Base-by-base conservation (phyloP, 108 stramenopile genomes). In the Epipyxis sp. region DNA sequence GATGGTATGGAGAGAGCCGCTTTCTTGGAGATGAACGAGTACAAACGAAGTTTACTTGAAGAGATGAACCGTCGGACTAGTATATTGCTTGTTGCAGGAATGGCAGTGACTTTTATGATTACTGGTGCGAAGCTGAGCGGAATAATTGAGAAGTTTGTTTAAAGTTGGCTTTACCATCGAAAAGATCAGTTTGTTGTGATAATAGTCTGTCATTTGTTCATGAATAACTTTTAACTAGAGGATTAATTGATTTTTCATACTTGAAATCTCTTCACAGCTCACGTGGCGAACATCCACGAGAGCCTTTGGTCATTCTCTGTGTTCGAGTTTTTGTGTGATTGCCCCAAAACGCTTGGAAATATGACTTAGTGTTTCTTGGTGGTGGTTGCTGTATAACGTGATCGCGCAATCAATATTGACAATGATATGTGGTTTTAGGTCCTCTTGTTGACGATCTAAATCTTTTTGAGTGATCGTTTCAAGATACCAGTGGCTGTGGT, bases 171-270 rank as follows among this genome's bases (percentile, higher is more conserved):
- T 57, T 25, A 57, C 54, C 16, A 25, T 57, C 20, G 54, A 16
- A 57, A 57, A 20, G 20, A 57, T 16, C 25, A 57, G 54, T 57
- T 57, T 57, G 20, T 57, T 57, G 54, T 57, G 54, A 57, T 57
- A 57, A 57, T 57, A 57, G 54, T 57, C 54, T 57, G 54, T 57
- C 54, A 57, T 57, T 57, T 57, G 54, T 57, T 57, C 54, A 57
- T 57, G 54, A 57, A 57, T 57, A 57, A 57, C 54, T 57, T 20
- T 57, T 57, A 57, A 57, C 54, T 57, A 57, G 54, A 25, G 25
- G 20, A 57, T 16, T 16, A 57, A 57, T 57, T 57, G 54, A 57
- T 57, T 57, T 57, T 57, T n/a, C n/a, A n/a, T n/a, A 57, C 54
- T 57, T 57, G 54, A 57, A 57, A 57, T 25, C 54, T 57, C 54